Base-by-base conservation (phyloP, 2,329 filamentous ascomycete genomes). In the Fusarium paranaense region DNA sequence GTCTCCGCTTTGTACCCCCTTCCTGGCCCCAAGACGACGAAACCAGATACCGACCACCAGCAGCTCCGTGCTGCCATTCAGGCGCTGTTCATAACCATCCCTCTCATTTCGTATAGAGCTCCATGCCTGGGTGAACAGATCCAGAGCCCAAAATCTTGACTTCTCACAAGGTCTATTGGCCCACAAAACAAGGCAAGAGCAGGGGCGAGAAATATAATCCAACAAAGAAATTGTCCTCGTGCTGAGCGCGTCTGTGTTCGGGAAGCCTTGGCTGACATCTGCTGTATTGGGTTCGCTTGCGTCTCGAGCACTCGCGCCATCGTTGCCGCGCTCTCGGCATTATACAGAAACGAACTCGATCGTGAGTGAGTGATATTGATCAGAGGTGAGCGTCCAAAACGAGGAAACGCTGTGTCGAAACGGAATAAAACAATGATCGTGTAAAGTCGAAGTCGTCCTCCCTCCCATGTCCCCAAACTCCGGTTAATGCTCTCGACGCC, bases 401-500 rank as follows among this genome's bases (percentile, higher is more conserved):
- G 62, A 64, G 64, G 54, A 69, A 78, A 74, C 66, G 69, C 74
- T 71, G 64, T 47, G 62, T 72, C 60, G 67, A 57, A 58, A 74
- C 57, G 63, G 37, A 63, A 64, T 64, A 75, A 78, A 72, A 56
- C 67, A 71, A 72, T 71, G 57, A 69, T 70, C 61, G 69, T 69
- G 67, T 75, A 74, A 76, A 75, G 67, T 67, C 56, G 70, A 74
- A 66, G 64, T 75, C 64, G 70, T 78, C 76, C 76, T 70, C 70
- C 69, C 50, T 58, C 61, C 73, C 67, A 56, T 71, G 45, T 47
- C 69, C 73, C 74, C 63, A 72, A 79, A 78, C 76, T 76, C 78
- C 73, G 45, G 62, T 71, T 72, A 75, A 78, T 73, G 78, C 78
- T 79, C 71, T 75, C 66, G 71, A 74, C 79, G 78, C 78, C 78